Percentiles rank a stretch among this genome's conserved stretches.
Conservation (phyloP, 1,139 yeast species). For the Nematodospora anomalae region DNA sequence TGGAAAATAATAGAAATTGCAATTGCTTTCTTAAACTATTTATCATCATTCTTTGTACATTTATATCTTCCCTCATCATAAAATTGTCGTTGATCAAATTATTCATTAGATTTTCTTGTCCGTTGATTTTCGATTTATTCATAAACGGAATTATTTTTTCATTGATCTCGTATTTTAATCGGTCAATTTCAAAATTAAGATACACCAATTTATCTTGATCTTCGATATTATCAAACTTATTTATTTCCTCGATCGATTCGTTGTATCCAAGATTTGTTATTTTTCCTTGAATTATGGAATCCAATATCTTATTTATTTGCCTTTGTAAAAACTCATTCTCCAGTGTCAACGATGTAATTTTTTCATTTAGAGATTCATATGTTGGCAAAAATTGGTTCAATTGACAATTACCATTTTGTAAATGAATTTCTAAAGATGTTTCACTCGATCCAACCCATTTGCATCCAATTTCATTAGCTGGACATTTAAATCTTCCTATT, state of each 20-base stretch:
- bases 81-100: slow-evolving; percentile 42
- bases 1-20: slow-evolving; percentile 47
- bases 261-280: slow-evolving; percentile 52
- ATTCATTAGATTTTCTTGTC: slow-evolving; percentile 39
- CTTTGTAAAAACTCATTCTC: slow-evolving; percentile 36
- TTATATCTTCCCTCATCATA: slow-evolving; percentile 50
- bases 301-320: slow-evolving; percentile 48
- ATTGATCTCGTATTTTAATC: slow-evolving; percentile 44
- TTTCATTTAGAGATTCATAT: slow-evolving; percentile 22
- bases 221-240: slow-evolving; percentile 23
- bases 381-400: slow-evolving; percentile 34
- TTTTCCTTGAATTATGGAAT: slow-evolving; percentile 51
- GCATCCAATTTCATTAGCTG: slow-evolving; percentile 44
- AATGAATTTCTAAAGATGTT: slow-evolving; percentile 41
- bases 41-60: slow-evolving; percentile 44
- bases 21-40: slow-evolving; percentile 52
- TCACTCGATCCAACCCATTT: slow-evolving; percentile 41
- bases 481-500: slow-evolving; percentile 36
- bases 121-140: slow-evolving; percentile 30
- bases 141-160: slow-evolving; percentile 42
- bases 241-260: slow-evolving; percentile 48
- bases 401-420: slow-evolving; percentile 34
- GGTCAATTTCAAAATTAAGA: slow-evolving; percentile 39
- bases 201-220: slow-evolving; percentile 35
- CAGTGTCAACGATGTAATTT: slow-evolving; percentile 19